phyloP scores from a whole-genome alignment of 352 stramenopile genomes.

The Pythium oligandrum region DNA sequence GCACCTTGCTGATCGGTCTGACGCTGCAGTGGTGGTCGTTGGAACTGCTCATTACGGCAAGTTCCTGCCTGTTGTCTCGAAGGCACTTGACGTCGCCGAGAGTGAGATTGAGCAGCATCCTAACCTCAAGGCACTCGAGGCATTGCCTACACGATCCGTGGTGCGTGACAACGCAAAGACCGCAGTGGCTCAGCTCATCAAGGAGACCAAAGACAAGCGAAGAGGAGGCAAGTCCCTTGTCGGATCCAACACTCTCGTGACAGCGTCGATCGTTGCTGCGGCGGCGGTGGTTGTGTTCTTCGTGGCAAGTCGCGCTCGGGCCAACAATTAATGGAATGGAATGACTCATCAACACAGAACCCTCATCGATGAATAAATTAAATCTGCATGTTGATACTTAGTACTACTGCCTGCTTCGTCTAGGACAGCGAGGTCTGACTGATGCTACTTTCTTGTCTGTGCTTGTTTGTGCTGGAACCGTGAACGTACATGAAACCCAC shows the following conservation, averaged over 20 bases:
- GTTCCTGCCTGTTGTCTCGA: slow-evolving; percentile 92
- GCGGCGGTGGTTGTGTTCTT: not conserved
- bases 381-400: no score
- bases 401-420: no score
- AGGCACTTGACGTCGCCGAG: slow-evolving; percentile 79
- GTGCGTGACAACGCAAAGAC: slow-evolving; percentile 58
- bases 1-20: slow-evolving; percentile 46
- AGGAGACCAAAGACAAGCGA: slow-evolving; percentile 29
- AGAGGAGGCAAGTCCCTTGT: slow-evolving; percentile 1
- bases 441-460: no score
- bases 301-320: not conserved
- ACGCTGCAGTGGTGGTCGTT: slow-evolving; percentile 88
- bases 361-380: no score
- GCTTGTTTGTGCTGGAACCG: no score
- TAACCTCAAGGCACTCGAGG: slow-evolving; percentile 72
- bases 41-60: slow-evolving; percentile 98
- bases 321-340: no score
- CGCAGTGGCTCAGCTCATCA: slow-evolving; percentile 59
- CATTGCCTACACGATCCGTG: slow-evolving; percentile 52
- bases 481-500: no score
- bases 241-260: slow-evolving; percentile 1
- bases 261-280: slow-evolving; percentile 6
- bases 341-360: no score
- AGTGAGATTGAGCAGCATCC: slow-evolving; percentile 65
- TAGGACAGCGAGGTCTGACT: no score